These are phyloP conservation scores for Blastobotrys muscicola DNA, from an alignment of 805 yeast genomes.

Conservation along the genomic window DNA sequence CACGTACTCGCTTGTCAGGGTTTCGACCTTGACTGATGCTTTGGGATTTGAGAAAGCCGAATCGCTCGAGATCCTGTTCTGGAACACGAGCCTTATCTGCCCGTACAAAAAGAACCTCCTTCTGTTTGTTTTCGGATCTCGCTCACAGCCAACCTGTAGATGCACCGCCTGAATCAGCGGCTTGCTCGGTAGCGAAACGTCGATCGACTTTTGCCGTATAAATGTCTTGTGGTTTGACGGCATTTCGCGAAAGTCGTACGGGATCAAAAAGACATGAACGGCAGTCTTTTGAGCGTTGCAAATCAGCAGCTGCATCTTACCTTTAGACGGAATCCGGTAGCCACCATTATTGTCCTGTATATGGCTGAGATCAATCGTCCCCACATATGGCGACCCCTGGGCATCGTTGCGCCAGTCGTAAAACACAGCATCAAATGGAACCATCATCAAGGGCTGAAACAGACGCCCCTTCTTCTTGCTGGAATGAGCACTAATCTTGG, in stretches of 20 bases:
- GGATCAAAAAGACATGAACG: constrained; percentile 24
- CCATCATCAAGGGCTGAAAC: constrained; percentile 15
- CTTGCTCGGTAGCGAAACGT: constrained; percentile 4
- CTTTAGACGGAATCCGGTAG: constrained; percentile 21
- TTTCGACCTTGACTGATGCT: too few relatives aligned
- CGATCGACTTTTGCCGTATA: constrained; percentile 23
- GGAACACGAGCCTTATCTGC: constrained; percentile 24
- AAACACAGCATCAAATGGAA: constrained; percentile 23
- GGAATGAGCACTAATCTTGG: constrained; percentile 21
- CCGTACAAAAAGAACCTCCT: constrained; percentile 19
- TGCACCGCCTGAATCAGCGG: constrained; percentile 24
- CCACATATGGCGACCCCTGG: constrained; percentile 22
- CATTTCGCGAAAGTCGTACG: constrained; percentile 26
- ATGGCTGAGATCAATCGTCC: constrained; percentile 11
- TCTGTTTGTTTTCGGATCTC: constrained; percentile 11
- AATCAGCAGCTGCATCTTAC: constrained; percentile 27
- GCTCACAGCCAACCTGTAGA: constrained; percentile 19
- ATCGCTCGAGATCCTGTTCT: constrained; percentile 12
- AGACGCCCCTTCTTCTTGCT: constrained; percentile 16
- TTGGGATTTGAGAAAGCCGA: too few relatives aligned
- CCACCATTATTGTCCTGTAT: constrained; percentile 7
- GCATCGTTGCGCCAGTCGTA: constrained; percentile 19
- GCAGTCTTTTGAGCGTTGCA: constrained; percentile 26
- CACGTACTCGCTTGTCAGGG: too few relatives aligned
- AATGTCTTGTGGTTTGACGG: constrained; percentile 24